These are phyloP conservation scores for Aspergillus pseudoviridinutans DNA, from an alignment of 2,329 filamentous ascomycete genomes.

Conservation along the genomic window DNA sequence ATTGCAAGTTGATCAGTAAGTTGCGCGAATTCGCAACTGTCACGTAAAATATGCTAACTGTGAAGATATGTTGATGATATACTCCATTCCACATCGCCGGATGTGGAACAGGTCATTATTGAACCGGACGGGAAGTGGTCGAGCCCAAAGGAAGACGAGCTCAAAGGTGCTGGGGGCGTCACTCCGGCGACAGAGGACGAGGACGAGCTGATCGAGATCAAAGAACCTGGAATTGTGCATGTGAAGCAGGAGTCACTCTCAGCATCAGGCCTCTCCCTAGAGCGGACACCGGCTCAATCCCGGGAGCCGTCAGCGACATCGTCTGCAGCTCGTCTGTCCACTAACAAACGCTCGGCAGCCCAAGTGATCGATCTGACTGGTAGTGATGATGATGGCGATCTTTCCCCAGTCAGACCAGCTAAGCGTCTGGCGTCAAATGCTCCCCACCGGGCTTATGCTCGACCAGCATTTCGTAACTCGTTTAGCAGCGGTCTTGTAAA, in stretches of 20 bases:
- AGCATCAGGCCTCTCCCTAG: slow-evolving; percentile 21
- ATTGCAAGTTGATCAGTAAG: slow-evolving; percentile 81
- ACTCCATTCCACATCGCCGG: slow-evolving; percentile 65
- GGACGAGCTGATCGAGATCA: slow-evolving; percentile 51
- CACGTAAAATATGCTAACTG: slow-evolving; percentile 6
- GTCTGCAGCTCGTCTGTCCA: slow-evolving; percentile 31
- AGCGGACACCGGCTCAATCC: slow-evolving; percentile 33
- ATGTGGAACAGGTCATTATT: slow-evolving; percentile 80
- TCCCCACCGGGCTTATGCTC: slow-evolving; percentile 17
- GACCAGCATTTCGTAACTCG: slow-evolving; percentile 19
- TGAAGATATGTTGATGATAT: slow-evolving; percentile 82
- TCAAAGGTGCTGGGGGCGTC: slow-evolving; percentile 35
- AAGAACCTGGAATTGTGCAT: slow-evolving; percentile 29
- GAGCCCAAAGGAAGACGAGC: slow-evolving; percentile 41
- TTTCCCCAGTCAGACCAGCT: slow-evolving; percentile 35
- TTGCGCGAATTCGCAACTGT: slow-evolving; percentile 8
- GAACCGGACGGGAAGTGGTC: slow-evolving; percentile 83
- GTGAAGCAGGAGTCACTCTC: slow-evolving; percentile 35
- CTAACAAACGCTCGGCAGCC: slow-evolving; percentile 45
- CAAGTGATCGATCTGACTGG: slow-evolving; percentile 54
- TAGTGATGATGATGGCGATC: slow-evolving; percentile 50
- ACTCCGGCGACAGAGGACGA: slow-evolving; percentile 42
- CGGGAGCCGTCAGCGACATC: slow-evolving; percentile 38
- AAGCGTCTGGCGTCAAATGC: slow-evolving; percentile 30
- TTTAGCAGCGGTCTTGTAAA: slow-evolving; percentile 19